Conservation (phyloP, 352 stramenopile genomes). For the Plasmopara viticola region DNA sequence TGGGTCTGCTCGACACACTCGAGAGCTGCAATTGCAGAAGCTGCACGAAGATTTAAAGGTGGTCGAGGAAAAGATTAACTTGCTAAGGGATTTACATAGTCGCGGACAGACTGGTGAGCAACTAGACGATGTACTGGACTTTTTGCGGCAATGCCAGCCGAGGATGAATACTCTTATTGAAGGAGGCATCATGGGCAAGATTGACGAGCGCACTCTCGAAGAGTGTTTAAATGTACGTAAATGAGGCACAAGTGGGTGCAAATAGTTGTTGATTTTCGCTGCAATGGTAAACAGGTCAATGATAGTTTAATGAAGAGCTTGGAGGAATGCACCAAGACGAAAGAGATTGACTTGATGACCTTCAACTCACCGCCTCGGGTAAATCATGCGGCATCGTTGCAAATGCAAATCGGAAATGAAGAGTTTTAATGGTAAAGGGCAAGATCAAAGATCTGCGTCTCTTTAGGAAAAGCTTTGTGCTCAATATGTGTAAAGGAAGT, state of each 20-base stretch:
- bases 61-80: slow-evolving; percentile 65
- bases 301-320: slow-evolving; percentile 75
- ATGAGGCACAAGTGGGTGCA: neutral
- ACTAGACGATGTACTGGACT: slow-evolving; percentile 71
- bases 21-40: slow-evolving; percentile 67
- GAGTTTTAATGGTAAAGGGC: slow-evolving; percentile 27
- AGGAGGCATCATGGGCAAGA: slow-evolving; percentile 77
- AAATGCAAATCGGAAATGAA: slow-evolving; percentile 20
- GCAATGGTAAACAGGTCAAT: slow-evolving; percentile 44
- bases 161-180: slow-evolving; percentile 87
- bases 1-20: slow-evolving; percentile 15
- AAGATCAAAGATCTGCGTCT: neutral
- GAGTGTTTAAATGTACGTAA: slow-evolving; percentile 69
- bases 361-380: slow-evolving; percentile 52
- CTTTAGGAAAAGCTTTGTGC: slow-evolving; percentile 10
- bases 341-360: slow-evolving; percentile 37
- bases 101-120: slow-evolving; percentile 29
- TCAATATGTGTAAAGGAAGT: slow-evolving; percentile 26
- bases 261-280: neutral
- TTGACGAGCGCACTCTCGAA: slow-evolving; percentile 74
- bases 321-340: slow-evolving; percentile 41
- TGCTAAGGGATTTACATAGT: slow-evolving; percentile 37
- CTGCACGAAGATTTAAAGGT: slow-evolving; percentile 59
- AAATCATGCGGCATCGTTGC: slow-evolving; percentile 17
- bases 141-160: slow-evolving; percentile 75